These are phyloP conservation scores for Phylloporus scabripes DNA, from an alignment of 768 basidiomycete species.

Conservation along the genomic window DNA sequence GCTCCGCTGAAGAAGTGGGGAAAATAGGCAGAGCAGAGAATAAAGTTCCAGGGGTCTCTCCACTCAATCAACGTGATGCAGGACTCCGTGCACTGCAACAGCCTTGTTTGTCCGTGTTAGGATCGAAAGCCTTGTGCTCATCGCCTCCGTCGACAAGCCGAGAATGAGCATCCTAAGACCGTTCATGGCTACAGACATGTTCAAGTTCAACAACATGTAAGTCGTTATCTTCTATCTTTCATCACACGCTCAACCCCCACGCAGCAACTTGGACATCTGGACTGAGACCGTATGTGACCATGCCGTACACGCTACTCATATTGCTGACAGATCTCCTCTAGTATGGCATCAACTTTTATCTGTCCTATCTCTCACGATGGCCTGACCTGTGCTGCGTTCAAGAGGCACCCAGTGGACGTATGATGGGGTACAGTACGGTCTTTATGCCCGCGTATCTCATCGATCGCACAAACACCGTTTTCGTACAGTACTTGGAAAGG, in stretches of 20 bases:
- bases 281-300: slow-evolving; percentile 82
- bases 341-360: slow-evolving; percentile 87
- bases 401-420: slow-evolving; percentile 70
- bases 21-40: slow-evolving; percentile 21
- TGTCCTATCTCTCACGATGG: slow-evolving; percentile 86
- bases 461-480: slow-evolving; percentile 3
- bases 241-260: slow-evolving; percentile 7
- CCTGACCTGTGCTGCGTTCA: slow-evolving; percentile 85
- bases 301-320: background rate
- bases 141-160: background rate
- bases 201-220: slow-evolving; percentile 89
- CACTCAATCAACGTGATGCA: background rate
- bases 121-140: slow-evolving; percentile 15
- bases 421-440: slow-evolving; percentile 89
- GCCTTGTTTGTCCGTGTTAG: slow-evolving; percentile 28
- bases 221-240: slow-evolving; percentile 17
- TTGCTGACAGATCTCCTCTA: slow-evolving; percentile 26
- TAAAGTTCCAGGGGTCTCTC: slow-evolving; percentile 28
- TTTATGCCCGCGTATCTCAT: slow-evolving; percentile 4
- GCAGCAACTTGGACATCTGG: slow-evolving; percentile 91
- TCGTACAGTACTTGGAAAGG: slow-evolving; percentile 82
- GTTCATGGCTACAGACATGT: slow-evolving; percentile 84
- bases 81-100: slow-evolving; percentile 27
- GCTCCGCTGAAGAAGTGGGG: slow-evolving; percentile 17
- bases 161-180: slow-evolving; percentile 85